Base-by-base conservation (phyloP, 2,329 filamentous ascomycete species). In the Phyllosticta citriasiana region DNA sequence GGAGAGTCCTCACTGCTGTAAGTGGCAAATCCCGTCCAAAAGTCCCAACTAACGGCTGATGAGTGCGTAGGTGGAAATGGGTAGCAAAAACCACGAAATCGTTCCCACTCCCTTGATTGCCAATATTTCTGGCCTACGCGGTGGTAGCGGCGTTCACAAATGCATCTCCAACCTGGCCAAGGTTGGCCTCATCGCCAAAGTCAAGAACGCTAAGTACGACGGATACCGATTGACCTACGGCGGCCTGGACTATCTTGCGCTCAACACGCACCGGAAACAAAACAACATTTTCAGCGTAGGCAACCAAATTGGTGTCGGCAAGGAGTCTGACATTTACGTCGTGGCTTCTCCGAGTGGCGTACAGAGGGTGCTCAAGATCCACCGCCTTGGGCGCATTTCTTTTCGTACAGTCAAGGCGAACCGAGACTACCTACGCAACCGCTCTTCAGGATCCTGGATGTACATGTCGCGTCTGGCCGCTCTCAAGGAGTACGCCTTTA, bases 381-480 rank as follows among this genome's bases (percentile, higher is more conserved):
- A 99, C 76, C 86, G 94, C 55, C 82, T 99, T 3, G 94, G 94
- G 54, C 88, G 94, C 69, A 96, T 99, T 69, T 97, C 92, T 33
- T 99, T 99, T 79, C 88, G 95, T 68, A 92, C 91, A 50, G 93
- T 99, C 71, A 96, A 96, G 77, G 87, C 89, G 27, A 97, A 97
- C 77, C 85, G 94, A 66, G 94, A 99, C 76, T 99, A 99, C 75
- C 84, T 97, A 60, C 87, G 88, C 67, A 91, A 94, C 68, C 83
- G 87, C 62, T 82, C 81, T 62, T 87, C 87, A 16, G 91, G 86
- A 4, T 94, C 89, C 52, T 99, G 94, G 94, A 97, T 97, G 92
- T 97, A 99, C 74, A 90, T 99, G 75, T 96, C 90, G 12, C 83
- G 91, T 51, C 81, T 99, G 40, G 92, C 95, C 7, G 94, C 94